phyloP scores from a whole-genome alignment of 352 stramenopile genomes.

The Globisporangium ultimum region DNA sequence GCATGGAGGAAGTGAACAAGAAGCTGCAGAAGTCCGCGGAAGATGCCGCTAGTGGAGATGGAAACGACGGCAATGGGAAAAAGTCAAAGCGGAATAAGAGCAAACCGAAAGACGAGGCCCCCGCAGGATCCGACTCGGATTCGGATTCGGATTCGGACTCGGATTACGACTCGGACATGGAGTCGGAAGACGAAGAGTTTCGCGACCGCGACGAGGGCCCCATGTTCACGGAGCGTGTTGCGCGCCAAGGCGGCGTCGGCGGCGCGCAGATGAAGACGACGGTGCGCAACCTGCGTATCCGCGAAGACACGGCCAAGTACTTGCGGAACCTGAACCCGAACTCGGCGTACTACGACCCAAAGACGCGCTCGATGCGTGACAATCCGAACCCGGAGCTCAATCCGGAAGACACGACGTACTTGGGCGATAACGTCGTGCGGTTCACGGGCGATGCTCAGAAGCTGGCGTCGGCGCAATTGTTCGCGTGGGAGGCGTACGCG shows the following conservation, averaged over 20 bases:
- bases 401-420: slow-evolving; percentile 91
- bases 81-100: slow-evolving; percentile 17
- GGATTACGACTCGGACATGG: slow-evolving; percentile 85
- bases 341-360: slow-evolving; percentile 99
- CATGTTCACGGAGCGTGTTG: slow-evolving; percentile 93
- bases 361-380: slow-evolving; percentile 97
- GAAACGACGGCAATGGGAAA: slow-evolving; percentile 27
- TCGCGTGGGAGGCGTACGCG: slow-evolving; percentile 93
- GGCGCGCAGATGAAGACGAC: slow-evolving; percentile 98
- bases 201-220: slow-evolving; percentile 89
- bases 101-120: slow-evolving; percentile 13
- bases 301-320: slow-evolving; percentile 99
- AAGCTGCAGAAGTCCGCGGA: slow-evolving; percentile 41
- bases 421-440: slow-evolving; percentile 95
- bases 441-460: slow-evolving; percentile 92
- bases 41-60: not conserved
- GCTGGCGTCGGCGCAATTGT: slow-evolving; percentile 93
- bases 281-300: slow-evolving; percentile 97
- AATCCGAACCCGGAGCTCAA: slow-evolving; percentile 97
- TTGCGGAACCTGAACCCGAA: slow-evolving; percentile 98
- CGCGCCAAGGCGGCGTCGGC: slow-evolving; percentile 94
- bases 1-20: slow-evolving; percentile 77
- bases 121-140: slow-evolving; percentile 53
- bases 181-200: slow-evolving; percentile 91
- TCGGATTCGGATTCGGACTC: too few species aligned